A percentile compares a stretch with the other conserved stretches of the same genome.
phyloP scores from a whole-genome alignment of 352 stramenopile genomes.

The Globisporangium ultimum region DNA sequence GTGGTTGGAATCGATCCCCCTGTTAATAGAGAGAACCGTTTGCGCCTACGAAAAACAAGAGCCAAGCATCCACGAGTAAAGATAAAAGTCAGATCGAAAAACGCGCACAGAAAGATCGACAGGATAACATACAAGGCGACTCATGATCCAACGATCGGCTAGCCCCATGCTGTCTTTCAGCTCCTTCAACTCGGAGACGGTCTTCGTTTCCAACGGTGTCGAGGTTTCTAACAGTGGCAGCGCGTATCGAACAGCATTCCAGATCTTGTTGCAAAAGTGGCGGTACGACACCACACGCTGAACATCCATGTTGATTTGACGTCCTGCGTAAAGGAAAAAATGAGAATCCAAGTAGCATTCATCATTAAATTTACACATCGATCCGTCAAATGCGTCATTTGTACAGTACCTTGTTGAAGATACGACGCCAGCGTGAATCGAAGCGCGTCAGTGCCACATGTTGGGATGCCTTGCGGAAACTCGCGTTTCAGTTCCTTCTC shows the following conservation, averaged over 20 bases:
- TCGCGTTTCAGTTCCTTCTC: slow-evolving; percentile 95
- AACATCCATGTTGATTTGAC: slow-evolving; percentile 88
- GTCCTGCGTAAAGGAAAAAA: slow-evolving; percentile 23
- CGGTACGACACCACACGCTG: slow-evolving; percentile 80
- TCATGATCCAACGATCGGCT: slow-evolving; percentile 83
- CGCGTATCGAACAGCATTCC: slow-evolving; percentile 81
- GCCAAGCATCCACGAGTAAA: neutral
- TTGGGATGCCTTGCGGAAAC: slow-evolving; percentile 98
- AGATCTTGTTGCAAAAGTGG: slow-evolving; percentile 90
- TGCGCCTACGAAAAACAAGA: slow-evolving; percentile 28
- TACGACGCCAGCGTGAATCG: slow-evolving; percentile 97
- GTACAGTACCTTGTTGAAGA: slow-evolving; percentile 59
- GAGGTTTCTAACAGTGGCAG: slow-evolving; percentile 49
- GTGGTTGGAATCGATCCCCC: slow-evolving; percentile 65
- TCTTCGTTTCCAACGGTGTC: neutral
- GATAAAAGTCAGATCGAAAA: neutral
- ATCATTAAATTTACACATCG: neutral
- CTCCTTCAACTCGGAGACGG: slow-evolving; percentile 20
- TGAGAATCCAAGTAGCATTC: neutral
- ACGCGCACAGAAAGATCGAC: neutral
- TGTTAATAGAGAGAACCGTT: slow-evolving; percentile 58
- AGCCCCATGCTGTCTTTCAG: slow-evolving; percentile 48
- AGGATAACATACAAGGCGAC: slow-evolving; percentile 50
- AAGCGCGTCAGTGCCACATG: slow-evolving; percentile 97
- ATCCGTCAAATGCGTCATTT: too few relatives aligned